Conservation (phyloP, 2,329 filamentous ascomycete genomes). For the Aspergillus proliferans region DNA sequence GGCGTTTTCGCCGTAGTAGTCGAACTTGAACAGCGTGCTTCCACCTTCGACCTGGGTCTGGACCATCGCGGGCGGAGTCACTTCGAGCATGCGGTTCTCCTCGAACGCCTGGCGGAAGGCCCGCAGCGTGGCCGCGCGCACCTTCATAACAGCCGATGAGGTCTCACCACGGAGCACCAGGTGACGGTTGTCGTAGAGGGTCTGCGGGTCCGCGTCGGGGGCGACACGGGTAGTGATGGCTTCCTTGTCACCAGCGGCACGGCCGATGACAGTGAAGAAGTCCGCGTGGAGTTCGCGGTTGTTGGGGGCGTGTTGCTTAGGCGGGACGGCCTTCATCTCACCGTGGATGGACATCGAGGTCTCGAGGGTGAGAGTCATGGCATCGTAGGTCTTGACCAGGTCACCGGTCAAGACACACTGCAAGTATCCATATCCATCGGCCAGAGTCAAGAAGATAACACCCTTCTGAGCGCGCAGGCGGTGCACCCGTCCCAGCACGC, state of each 20-base stretch:
- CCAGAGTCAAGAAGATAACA: constrained; percentile 77
- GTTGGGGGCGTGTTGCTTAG: constrained; percentile 70
- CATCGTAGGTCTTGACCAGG: constrained; percentile 86
- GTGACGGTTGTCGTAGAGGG: constrained; percentile 75
- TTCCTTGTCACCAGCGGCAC: constrained; percentile 78
- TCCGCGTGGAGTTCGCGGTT: constrained; percentile 85
- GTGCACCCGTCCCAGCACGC: constrained; percentile 77
- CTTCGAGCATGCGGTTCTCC: constrained; percentile 71
- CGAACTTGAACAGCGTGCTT: constrained; percentile 79
- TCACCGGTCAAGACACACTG: constrained; percentile 78
- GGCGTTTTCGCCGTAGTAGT: constrained; percentile 83
- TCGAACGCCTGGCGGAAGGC: constrained; percentile 76
- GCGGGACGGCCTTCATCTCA: constrained; percentile 74
- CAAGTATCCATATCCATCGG: constrained; percentile 76
- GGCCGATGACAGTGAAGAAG: constrained; percentile 73
- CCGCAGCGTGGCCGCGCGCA: constrained; percentile 72
- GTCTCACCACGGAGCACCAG: constrained; percentile 78
- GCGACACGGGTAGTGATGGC: constrained; percentile 81
- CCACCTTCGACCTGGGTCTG: constrained; percentile 95
- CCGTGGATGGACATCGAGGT: constrained; percentile 81
- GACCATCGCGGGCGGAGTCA: constrained; percentile 82
- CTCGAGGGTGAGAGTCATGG: constrained; percentile 75
- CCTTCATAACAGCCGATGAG: constrained; percentile 78
- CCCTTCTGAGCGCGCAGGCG: constrained; percentile 75
- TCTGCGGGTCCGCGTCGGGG: constrained; percentile 62